Base-by-base conservation (phyloP, 2,329 filamentous ascomycete genomes). In the Stemphylium beticola region DNA sequence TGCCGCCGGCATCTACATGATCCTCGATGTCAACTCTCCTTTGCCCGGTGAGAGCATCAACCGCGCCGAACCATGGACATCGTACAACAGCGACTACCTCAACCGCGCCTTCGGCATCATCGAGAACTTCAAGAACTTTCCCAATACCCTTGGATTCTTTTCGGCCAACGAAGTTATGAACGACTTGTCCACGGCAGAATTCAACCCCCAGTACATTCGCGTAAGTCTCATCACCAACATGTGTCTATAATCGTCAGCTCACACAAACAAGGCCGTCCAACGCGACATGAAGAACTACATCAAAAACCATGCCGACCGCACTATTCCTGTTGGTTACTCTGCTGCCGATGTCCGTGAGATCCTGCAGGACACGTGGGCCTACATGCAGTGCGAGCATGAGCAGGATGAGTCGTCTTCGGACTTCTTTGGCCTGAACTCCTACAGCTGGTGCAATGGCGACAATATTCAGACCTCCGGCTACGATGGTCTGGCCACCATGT, bases 361-460 rank as follows among this genome's bases (percentile, higher is more conserved):
- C 38, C 83, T 93, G 20, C 81, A 87, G 71, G 90, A 93, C 67
- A 88, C 85, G 49, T 92, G 83, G 85, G 86, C 89, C 72, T 93
- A 90, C 78, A 81, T 92, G 77, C 83, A 89, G 72, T 93, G 90
- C 77, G 78, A 82, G 33, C 74, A 76, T 36, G 67, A 74, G 66
- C 79, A 84, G 56, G 81, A 85, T 56, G 81, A 83, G 71, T 89
- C 87, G 62, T 83, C 84, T 26, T 85, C 83, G 50, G 90, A 93
- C 67, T 80, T 93, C 67, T 92, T 93, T 67, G 90, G 90, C 33
- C 80, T 93, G 52, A 93, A 93, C 78, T 85, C 83, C 77, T 88
- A 86, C 77, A 89, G 87, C 75, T 90, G 87, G 72, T 91, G 89
- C 82, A 90, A 89, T 66, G 84, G 83, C 48, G 77, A 85, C 49